Evolutionary conservation across 768 basidiomycete genomes (phyloP), one percentile per base, ranked within the genome.

Genomic region (Amanita thiersii): DNA sequence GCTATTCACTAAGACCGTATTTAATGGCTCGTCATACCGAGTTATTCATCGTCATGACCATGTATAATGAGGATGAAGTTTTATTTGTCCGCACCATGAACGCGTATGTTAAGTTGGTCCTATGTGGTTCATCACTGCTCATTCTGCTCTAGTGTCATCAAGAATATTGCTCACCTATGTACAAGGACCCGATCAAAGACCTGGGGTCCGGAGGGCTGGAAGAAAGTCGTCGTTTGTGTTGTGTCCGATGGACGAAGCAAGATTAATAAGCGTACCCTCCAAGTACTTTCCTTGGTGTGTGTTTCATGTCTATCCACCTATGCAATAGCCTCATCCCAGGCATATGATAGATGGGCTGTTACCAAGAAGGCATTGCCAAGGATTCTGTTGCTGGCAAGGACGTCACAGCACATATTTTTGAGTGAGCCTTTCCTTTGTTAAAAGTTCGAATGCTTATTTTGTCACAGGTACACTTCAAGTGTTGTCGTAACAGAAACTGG

Each of bases 1-100:
- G 80, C 47, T 89, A 87, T 58, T 78, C 85, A 4, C 72, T 92
- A 17, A 70, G 89, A 17, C 89, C 79, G 3, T 91, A 81, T 59
- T 70, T 91, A 1, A 75, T 77, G 52, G 77, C 78, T 43, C 81
- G 91, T 40, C 72, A 81, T 40, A 94, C 91, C 6, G 92, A 94
- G 61, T 71, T 96, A 10, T 92, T 94, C 64, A 88, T 96, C 51
- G 90, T 93, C 30, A 87, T 94, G 79, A 94, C 91, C 32, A 93
- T 94, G 89, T 88, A 88, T 59, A 93, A 93, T 57, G 91, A 96
- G 64, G 87, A 88, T 54, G 85, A 88, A 55, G 66, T 80, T 6
- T 66, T 87, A 19, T 89, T 88, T 57, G 67, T 68, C 55, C 75
- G 70, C 55, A 91, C 87, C 8, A 88, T 91, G 84, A 88, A 89